Base-by-base conservation (phyloP, 2,329 filamentous ascomycete genomes). In the Parasarocladium wereldwijsianum region DNA sequence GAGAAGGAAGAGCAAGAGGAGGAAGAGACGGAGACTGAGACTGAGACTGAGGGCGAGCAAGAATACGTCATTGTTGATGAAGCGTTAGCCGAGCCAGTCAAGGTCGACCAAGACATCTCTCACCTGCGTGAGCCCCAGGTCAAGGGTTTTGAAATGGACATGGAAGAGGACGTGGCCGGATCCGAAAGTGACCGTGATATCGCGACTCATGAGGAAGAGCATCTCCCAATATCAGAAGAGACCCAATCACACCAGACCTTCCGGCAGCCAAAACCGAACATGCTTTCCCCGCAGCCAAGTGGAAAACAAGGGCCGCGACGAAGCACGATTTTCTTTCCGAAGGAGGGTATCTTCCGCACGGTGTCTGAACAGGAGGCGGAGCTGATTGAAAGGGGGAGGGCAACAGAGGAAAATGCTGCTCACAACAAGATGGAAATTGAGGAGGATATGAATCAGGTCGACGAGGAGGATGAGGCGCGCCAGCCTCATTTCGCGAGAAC, bases 301-400 rank as follows among this genome's bases (percentile, higher is more conserved):
- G 45, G 50, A 8, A 53, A 44, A 32, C 52, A 56, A 31, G 59
- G 48, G 41, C 55, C 50, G 33, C 63, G 57, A 39, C 64, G 46
- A 16, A 66, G 58, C 42, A 67, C 64, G 21, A 61, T 74, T 32
- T 69, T 77, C 40, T 64, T 70, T 9, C 69, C 74, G 5, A 63
- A 65, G 12, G 63, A 76, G 42, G 76, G 72, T 27, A 67, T 71
- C 32, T 76, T 77, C 45, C 64, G 66, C 27, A 70, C 70, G 3
- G 52, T 74, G 25, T 68, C 70, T 2, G 60, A 70, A 38, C 53
- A 64, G 35, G 64, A 69, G 34, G 57, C 62, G 8, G 56, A 58
- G 12, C 56, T 54, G 5, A 46, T 63, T 33, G 52, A 60, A 33
- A 50, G 23, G 39, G 45, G 14, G 42, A 44, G 22, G 41, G 38